Evolutionary conservation across 768 basidiomycete species (phyloP).

Genomic region (Amanita muscaria): DNA sequence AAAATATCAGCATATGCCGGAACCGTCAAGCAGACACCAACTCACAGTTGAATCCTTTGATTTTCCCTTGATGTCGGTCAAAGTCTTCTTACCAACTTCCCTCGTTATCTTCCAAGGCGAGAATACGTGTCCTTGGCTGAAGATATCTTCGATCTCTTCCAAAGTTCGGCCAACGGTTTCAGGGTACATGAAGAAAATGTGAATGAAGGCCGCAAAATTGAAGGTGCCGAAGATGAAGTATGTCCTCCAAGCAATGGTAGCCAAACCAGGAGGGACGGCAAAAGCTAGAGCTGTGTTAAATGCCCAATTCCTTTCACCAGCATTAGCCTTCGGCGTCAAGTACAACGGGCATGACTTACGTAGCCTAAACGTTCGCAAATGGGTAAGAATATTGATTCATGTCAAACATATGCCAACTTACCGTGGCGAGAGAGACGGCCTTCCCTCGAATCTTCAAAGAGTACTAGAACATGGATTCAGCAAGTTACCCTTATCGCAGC

Average conservation of each 20-base stretch:
- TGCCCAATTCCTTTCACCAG: conserved; percentile 71
- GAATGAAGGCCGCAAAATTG: conserved; percentile 64
- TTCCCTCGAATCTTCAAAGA: not conserved
- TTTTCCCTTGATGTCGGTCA: too few species aligned
- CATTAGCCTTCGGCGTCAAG: conserved; percentile 29
- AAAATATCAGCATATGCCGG: too few species aligned
- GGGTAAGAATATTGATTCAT: too few species aligned
- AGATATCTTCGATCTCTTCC: conserved; percentile 76
- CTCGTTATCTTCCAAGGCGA: conserved; percentile 54
- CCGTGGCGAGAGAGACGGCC: too few species aligned
- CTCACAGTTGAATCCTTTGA: too few species aligned
- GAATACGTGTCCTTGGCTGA: conserved; percentile 58
- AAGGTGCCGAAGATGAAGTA: too few species aligned
- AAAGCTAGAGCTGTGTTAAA: conserved; percentile 64
- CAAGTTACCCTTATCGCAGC: too few species aligned
- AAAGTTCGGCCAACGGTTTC: conserved; percentile 67
- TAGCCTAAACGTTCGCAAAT: too few species aligned
- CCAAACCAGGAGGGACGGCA: conserved; percentile 65
- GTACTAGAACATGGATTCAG: too few species aligned
- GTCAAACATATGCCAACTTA: too few species aligned
- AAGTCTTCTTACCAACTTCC: not conserved
- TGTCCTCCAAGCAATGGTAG: conserved; percentile 62
- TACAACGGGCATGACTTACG: too few species aligned
- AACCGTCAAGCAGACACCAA: too few species aligned
- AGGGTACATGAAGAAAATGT: conserved; percentile 74